A percentile compares a stretch with the other conserved stretches of the same genome.
Evolutionary conservation across 108 stramenopile genomes (phyloP).

Genomic region (Parietichytrium sp.): DNA sequence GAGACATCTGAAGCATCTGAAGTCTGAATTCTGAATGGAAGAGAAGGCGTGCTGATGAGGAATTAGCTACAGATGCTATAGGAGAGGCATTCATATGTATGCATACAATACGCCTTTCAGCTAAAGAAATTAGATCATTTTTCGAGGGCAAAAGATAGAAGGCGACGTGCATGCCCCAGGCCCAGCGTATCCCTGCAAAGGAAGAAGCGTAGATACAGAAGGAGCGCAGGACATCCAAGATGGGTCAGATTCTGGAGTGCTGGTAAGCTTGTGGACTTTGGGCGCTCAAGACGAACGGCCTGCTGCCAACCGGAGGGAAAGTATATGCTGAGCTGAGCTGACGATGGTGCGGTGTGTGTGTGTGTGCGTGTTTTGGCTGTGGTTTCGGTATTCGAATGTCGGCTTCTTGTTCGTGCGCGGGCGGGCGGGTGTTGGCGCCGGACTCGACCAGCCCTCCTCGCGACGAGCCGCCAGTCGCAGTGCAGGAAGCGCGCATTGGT

Average conservation of each 20-base stretch:
- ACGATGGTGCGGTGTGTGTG: neutral
- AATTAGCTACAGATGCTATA: neutral
- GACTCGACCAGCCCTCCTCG: too few species aligned
- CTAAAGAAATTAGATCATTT: neutral
- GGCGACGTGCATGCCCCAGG: neutral
- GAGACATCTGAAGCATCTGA: too few species aligned
- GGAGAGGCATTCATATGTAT: neutral
- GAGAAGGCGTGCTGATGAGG: too few species aligned
- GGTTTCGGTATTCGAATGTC: neutral
- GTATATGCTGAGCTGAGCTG: neutral
- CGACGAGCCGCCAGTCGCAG: too few species aligned
- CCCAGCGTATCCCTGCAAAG: neutral
- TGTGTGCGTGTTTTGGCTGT: neutral
- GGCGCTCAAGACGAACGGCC: neutral
- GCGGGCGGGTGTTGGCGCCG: too few species aligned
- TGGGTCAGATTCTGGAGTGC: slow-evolving; percentile 35
- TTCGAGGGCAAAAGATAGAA: neutral
- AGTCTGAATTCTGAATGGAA: too few species aligned
- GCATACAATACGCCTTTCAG: neutral
- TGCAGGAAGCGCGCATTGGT: too few species aligned
- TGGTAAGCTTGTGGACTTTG: neutral
- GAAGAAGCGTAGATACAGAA: too few species aligned
- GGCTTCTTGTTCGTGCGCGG: too few species aligned
- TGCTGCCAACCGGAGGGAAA: neutral
- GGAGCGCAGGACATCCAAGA: neutral